Evolutionary conservation across 495 filamentous ascomycete genomes (phyloP).

Genomic region (Aspergillus sparsus): DNA sequence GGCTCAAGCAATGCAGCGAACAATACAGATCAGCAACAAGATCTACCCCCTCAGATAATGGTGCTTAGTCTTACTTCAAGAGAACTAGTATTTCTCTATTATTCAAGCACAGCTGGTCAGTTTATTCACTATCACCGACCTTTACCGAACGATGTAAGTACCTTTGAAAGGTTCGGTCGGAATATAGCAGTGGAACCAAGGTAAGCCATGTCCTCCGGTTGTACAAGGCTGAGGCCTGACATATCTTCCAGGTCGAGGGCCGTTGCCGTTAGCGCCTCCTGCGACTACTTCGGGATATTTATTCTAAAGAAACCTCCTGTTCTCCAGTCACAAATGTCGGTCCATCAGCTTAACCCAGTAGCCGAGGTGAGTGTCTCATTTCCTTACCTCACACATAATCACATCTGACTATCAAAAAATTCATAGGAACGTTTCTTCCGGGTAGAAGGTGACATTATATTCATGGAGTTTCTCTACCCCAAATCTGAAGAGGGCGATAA

Average conservation of each 20-base stretch:
- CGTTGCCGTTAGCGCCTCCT: constrained; percentile 63
- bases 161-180: constrained; percentile 65
- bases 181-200: constrained; percentile 82
- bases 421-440: constrained; percentile 55
- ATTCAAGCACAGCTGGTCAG: constrained; percentile 47
- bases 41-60: constrained; percentile 73
- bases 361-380: constrained; percentile 32
- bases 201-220: constrained; percentile 35
- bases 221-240: neutral
- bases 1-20: constrained; percentile 17
- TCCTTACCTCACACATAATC: neutral
- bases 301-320: constrained; percentile 33
- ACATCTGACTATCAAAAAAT: neutral
- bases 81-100: constrained; percentile 71
- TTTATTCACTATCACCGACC: constrained; percentile 63
- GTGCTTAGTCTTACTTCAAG: constrained; percentile 68
- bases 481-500: constrained; percentile 56
- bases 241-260: constrained; percentile 57
- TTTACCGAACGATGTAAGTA: constrained; percentile 54
- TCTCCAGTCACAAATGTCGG: constrained; percentile 38
- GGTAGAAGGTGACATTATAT: constrained; percentile 73
- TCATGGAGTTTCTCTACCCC: constrained; percentile 86
- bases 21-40: constrained; percentile 14
- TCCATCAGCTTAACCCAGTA: constrained; percentile 39
- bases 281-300: constrained; percentile 60